Evolutionary conservation across 306 rosid genomes (phyloP).

Genomic region (Prosopis cineraria): DNA sequence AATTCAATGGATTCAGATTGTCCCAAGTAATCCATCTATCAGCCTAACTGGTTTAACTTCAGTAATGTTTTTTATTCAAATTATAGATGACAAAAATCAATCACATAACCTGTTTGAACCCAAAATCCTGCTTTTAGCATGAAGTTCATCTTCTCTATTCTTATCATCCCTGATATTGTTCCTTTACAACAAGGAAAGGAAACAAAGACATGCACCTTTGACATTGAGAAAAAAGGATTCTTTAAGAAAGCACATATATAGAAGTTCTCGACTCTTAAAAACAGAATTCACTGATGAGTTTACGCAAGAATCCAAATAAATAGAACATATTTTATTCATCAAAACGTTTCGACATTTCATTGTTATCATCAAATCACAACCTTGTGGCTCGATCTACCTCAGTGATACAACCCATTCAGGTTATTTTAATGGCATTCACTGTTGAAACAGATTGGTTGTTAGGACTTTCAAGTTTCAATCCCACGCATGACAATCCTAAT

Average conservation of each 20-base stretch:
- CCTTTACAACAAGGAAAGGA: not conserved
- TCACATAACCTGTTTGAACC: not conserved
- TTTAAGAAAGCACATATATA: not conserved
- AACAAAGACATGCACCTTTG: not conserved
- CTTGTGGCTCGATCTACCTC: not conserved
- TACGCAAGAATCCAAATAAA: no score
- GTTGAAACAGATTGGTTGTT: not conserved
- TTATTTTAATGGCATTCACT: not conserved
- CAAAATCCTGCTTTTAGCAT: not conserved
- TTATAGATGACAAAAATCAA: not conserved
- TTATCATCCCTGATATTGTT: not conserved
- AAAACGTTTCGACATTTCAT: not conserved
- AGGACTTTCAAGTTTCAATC: not conserved
- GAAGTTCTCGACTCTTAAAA: not conserved
- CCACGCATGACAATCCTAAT: not conserved
- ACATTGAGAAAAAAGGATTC: not conserved
- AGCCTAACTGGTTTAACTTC: not conserved
- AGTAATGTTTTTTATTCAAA: not conserved
- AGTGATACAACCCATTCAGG: not conserved
- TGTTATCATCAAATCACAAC: not conserved
- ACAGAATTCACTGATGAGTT: not conserved
- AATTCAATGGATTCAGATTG: no score
- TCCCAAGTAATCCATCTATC: not conserved
- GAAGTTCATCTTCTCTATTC: not conserved
- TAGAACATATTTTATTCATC: slow-evolving; percentile 1